phyloP scores from a whole-genome alignment of 2,329 filamentous ascomycete species.

The Chaetomium strumarium region DNA sequence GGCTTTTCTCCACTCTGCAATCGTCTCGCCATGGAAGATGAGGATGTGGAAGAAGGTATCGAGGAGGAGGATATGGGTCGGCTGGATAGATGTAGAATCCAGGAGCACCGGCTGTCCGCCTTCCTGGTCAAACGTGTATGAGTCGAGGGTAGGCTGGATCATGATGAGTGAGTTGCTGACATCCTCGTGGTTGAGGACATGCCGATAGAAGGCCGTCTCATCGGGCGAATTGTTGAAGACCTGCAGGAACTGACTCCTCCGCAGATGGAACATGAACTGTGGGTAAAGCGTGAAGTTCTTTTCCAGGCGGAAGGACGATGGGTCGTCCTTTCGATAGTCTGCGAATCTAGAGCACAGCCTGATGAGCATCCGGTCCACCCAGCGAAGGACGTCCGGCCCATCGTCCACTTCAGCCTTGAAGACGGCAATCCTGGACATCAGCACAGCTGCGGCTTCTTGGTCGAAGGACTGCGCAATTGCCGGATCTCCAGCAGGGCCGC shows the following conservation, averaged over 20 bases:
- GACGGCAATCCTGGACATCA: conserved; percentile 98
- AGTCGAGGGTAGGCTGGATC: conserved; percentile 97
- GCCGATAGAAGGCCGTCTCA: conserved; percentile 97
- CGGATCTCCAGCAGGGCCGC: conserved; percentile 88
- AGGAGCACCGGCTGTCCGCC: conserved; percentile 88
- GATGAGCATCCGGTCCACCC: conserved; percentile 98
- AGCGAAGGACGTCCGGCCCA: conserved; percentile 93
- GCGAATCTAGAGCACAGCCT: conserved; percentile 92
- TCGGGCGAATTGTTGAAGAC: conserved; percentile 99
- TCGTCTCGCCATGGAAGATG: conserved; percentile 97
- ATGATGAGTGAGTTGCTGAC: conserved; percentile 95
- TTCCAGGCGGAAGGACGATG: conserved; percentile 91
- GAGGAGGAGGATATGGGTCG: conserved; percentile 85
- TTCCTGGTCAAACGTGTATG: conserved; percentile 94
- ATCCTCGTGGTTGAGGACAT: conserved; percentile 95
- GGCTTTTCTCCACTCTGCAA: conserved; percentile 96
- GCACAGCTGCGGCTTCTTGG: conserved; percentile 91
- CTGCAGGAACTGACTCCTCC: conserved; percentile 93
- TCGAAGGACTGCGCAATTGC: conserved; percentile 96
- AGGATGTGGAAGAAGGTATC: conserved; percentile 99
- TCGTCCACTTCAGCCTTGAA: conserved; percentile 99
- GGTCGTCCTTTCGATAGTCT: conserved; percentile 96
- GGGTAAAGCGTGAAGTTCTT: conserved; percentile 99
- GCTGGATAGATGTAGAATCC: conserved; percentile 93
- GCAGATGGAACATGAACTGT: conserved; percentile 99